Evolutionary conservation across 1,284 basidiomycete genomes (phyloP).

Genomic region (Irpex rosettiformis): DNA sequence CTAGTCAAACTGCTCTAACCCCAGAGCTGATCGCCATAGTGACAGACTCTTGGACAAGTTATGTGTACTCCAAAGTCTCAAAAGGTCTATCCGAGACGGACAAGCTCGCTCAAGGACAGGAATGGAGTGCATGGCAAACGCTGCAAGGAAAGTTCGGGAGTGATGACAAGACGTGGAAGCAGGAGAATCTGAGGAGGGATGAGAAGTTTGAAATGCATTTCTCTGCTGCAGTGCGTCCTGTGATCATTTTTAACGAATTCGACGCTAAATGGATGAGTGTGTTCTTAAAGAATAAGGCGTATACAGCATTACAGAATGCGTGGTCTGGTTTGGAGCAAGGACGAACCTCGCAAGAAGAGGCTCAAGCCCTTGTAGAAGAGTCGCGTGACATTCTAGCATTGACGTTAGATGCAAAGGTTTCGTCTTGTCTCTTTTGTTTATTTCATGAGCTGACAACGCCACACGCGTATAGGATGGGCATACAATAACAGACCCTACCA

Average conservation of each 20-base stretch:
- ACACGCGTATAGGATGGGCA: slow-evolving; percentile 58
- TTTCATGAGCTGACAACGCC: neutral
- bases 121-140: slow-evolving; percentile 51
- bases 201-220: slow-evolving; percentile 93
- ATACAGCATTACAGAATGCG: slow-evolving; percentile 48
- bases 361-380: slow-evolving; percentile 65
- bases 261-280: slow-evolving; percentile 4
- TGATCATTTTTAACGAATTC: neutral
- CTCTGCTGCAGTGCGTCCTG: slow-evolving; percentile 59
- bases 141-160: slow-evolving; percentile 43
- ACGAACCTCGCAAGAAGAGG: slow-evolving; percentile 40
- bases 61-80: slow-evolving; percentile 58
- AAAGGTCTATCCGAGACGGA: slow-evolving; percentile 52
- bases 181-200: slow-evolving; percentile 69
- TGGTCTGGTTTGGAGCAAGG: slow-evolving; percentile 37
- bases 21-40: slow-evolving; percentile 58
- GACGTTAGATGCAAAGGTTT: slow-evolving; percentile 74
- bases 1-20: slow-evolving; percentile 54
- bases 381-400: slow-evolving; percentile 75
- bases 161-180: slow-evolving; percentile 60
- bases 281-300: slow-evolving; percentile 45
- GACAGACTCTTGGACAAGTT: slow-evolving; percentile 60
- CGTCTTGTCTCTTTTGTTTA: slow-evolving; percentile 14
- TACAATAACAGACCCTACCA: slow-evolving; percentile 82
- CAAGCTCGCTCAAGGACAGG: slow-evolving; percentile 42